phyloP scores from a whole-genome alignment of 2,329 filamentous ascomycete genomes.

The Endoconidiophora polonica region DNA sequence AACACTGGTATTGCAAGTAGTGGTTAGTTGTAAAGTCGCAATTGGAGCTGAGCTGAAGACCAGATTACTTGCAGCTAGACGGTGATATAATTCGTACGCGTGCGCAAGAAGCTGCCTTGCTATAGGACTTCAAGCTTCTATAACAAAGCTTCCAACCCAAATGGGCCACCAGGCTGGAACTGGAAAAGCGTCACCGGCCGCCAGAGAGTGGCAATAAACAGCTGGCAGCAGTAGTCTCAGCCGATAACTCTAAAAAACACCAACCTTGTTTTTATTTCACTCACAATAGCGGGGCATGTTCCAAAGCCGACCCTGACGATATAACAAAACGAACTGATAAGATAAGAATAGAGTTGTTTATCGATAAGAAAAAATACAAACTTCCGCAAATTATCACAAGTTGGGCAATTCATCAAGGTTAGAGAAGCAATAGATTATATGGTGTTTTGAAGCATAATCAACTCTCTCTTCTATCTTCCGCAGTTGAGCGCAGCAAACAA shows the following conservation, averaged over 20 bases:
- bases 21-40: neutral
- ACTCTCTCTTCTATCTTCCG: too few relatives aligned
- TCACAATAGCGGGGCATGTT: neutral
- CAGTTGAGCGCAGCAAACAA: too few relatives aligned
- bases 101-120: slow-evolving; percentile 12
- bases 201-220: neutral
- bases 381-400: too few relatives aligned
- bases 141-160: slow-evolving; percentile 3
- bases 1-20: neutral
- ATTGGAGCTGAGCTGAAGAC: neutral
- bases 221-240: neutral
- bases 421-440: too few relatives aligned
- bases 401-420: too few relatives aligned
- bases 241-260: neutral
- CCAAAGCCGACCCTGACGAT: too few relatives aligned
- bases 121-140: too few relatives aligned
- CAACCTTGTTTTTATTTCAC: neutral
- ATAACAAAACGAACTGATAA: neutral
- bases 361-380: too few relatives aligned
- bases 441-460: too few relatives aligned
- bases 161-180: slow-evolving; percentile 8
- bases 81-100: slow-evolving; percentile 2
- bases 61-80: neutral
- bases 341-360: neutral
- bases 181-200: neutral